These are phyloP conservation scores for Wickerhamomyces bisporus DNA, from an alignment of 805 yeast species.

Conservation along the genomic window DNA sequence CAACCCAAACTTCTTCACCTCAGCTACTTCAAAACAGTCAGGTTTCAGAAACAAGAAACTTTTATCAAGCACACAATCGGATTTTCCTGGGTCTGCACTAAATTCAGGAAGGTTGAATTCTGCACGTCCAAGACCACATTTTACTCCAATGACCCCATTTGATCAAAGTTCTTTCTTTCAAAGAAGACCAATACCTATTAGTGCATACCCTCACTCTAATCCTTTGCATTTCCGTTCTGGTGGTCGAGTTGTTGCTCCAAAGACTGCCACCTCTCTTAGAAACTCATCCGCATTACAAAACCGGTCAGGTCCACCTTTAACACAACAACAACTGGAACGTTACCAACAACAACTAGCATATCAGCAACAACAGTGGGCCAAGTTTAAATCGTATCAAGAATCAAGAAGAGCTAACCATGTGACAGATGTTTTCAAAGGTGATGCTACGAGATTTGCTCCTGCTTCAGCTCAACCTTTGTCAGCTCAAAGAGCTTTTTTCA, in stretches of 20 bases:
- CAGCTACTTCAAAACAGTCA: constrained; percentile 12
- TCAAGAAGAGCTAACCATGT: constrained; percentile 27
- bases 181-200: constrained; percentile 7
- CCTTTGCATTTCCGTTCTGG: constrained; percentile 1
- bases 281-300: constrained; percentile 7
- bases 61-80: not conserved
- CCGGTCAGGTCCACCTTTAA: constrained; percentile 15
- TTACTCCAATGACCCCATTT: constrained; percentile 13
- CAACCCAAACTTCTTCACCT: constrained; percentile 11
- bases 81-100: constrained; percentile 1
- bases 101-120: not conserved
- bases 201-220: constrained; percentile 11
- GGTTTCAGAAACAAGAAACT: constrained; percentile 9
- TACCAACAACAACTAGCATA: constrained; percentile 22
- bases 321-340: constrained; percentile 20
- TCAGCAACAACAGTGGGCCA: constrained; percentile 24
- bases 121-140: constrained; percentile 13
- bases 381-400: constrained; percentile 21
- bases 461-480: constrained; percentile 45
- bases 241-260: constrained; percentile 10
- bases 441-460: constrained; percentile 42
- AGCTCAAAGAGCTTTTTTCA: constrained; percentile 40
- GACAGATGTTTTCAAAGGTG: constrained; percentile 46
- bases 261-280: constrained; percentile 19
- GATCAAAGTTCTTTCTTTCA: constrained; percentile 4